phyloP scores from a whole-genome alignment of 805 yeast genomes.

The Metschnikowia picachoensis region DNA sequence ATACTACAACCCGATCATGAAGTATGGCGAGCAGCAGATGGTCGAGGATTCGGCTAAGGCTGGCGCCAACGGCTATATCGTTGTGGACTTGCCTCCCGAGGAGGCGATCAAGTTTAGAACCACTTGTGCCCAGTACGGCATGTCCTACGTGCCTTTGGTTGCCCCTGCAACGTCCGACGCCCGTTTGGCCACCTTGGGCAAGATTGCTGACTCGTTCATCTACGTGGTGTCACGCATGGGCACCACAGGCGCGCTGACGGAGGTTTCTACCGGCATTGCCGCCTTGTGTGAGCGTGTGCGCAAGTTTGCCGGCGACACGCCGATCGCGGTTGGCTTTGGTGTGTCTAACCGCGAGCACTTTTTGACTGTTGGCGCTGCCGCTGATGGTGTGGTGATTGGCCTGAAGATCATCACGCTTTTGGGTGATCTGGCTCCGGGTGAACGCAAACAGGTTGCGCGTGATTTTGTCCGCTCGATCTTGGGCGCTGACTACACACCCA shows the following conservation, averaged over 20 bases:
- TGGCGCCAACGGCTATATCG: conserved; percentile 92
- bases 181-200: conserved; percentile 70
- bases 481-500: conserved; percentile 44
- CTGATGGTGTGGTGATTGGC: conserved; percentile 97
- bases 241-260: conserved; percentile 83
- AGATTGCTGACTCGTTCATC: conserved; percentile 90
- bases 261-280: conserved; percentile 59
- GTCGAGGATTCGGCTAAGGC: conserved; percentile 75
- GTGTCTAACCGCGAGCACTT: conserved; percentile 92
- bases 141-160: conserved; percentile 87
- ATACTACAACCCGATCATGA: conserved; percentile 90
- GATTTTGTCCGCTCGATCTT: conserved; percentile 66
- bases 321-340: conserved; percentile 94
- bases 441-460: conserved; percentile 60
- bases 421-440: conserved; percentile 58
- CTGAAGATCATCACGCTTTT: conserved; percentile 73
- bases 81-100: conserved; percentile 97
- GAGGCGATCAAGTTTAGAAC: conserved; percentile 87
- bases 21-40: conserved; percentile 83
- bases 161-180: conserved; percentile 97
- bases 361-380: conserved; percentile 65
- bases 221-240: conserved; percentile 99
- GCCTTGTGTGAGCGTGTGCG: conserved; percentile 73
- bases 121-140: conserved; percentile 59
- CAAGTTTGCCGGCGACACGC: conserved; percentile 60